Evolutionary conservation across 257 asterid species (phyloP), one percentile per base, ranked within the genome.

Genomic region (Cruciata laevipes): DNA sequence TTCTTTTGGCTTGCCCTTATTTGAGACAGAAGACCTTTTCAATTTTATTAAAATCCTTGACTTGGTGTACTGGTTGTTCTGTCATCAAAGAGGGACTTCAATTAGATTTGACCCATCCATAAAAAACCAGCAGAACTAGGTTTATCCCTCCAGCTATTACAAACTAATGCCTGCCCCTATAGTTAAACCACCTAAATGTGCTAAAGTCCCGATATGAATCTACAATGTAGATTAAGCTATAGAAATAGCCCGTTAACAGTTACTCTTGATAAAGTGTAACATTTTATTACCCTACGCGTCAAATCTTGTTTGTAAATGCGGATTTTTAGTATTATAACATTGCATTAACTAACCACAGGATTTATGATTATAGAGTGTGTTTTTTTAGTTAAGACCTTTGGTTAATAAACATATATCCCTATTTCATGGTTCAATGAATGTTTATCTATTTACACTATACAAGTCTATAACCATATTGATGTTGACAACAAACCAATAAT

Each of bases 401-500:
- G 51, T 42, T 13, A 13, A 5, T 60, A 2, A 0, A 14, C 31
- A 18, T 51, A 31, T 67, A 8, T 33, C 25, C 23, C 11, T 21
- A 53, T 33, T 67, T 52, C 1, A 67, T 67, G 27, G 14, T 67
- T 67, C 63, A 31, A 52, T 52, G 63, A 67, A 67, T 67, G 27
- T 7, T 56, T 56, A 18, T 18, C 10, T 18, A n/a, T 4, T 12
- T 14, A 11, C 16, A 10, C 1, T 13, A 42, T 4, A 13, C 2
- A 42, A 42, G 51, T 42, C 4, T 42, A 5, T 67, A 30, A 51
- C 21, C 59, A 20, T 37, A 47, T 7, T n/a, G 53, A 67, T 33
- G 37, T 47, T 20, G 63, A 67, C 71, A 67, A 33, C 53, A 21
- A 67, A 52, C 20, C 63, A 67, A 67, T 33, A 31, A 33, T 53